Evolutionary conservation across 2,329 filamentous ascomycete species (phyloP).

Genomic region (Ophiostoma perfectum): DNA sequence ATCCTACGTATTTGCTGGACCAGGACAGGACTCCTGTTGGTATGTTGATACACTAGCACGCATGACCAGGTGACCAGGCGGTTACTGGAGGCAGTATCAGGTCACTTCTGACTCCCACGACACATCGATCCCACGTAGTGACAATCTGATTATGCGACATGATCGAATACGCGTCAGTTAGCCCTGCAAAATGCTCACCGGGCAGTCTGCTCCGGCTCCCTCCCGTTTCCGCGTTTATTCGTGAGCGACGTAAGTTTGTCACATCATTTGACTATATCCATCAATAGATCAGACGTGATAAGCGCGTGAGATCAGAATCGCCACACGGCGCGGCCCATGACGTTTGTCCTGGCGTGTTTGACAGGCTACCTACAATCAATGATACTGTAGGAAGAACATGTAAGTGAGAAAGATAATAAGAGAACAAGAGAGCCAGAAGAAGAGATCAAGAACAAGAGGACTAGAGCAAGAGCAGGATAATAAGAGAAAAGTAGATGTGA

Average conservation of each 20-base stretch:
- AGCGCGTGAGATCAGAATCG: neutral
- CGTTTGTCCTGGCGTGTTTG: neutral
- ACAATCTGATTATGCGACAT: neutral
- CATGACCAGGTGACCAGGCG: too few relatives aligned
- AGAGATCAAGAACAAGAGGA: neutral
- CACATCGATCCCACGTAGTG: neutral
- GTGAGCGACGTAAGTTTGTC: too few relatives aligned
- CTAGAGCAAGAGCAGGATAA: neutral
- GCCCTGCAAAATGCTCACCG: neutral
- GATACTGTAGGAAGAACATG: neutral
- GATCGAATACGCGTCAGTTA: neutral
- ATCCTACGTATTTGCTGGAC: too few relatives aligned
- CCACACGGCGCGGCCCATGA: neutral
- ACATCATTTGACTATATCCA: neutral
- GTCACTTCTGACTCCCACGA: neutral
- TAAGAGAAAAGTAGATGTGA: neutral
- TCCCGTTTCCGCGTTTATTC: too few relatives aligned
- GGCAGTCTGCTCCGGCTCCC: neutral
- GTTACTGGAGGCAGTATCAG: neutral
- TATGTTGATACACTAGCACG: too few relatives aligned
- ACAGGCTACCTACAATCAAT: neutral
- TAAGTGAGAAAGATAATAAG: neutral
- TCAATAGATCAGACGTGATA: neutral
- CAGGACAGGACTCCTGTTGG: too few relatives aligned
- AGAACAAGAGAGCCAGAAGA: neutral